A percentile compares a stretch with the other conserved stretches of the same genome.
These are phyloP conservation scores for Bassia scoparia DNA, from an alignment of 148 eudicot genomes.

Conservation along the genomic window DNA sequence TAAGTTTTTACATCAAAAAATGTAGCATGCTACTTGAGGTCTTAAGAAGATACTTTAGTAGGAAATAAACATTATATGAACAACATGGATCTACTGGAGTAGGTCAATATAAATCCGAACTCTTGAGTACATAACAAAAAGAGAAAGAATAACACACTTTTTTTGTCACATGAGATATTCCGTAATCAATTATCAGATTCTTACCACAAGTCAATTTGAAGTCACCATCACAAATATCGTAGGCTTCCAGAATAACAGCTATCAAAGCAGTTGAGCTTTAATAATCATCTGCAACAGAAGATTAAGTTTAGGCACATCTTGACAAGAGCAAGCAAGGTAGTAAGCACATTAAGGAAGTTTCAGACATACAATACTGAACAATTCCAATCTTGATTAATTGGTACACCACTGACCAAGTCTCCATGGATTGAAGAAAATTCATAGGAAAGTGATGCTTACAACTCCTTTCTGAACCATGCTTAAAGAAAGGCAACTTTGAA, in stretches of 20 bases:
- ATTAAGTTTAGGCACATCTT: slow-evolving; percentile 12
- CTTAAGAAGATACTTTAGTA: background rate
- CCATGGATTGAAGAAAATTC: slow-evolving; percentile 86
- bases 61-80: background rate
- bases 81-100: background rate
- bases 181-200: background rate
- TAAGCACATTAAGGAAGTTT: slow-evolving; percentile 16
- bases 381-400: slow-evolving; percentile 93
- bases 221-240: slow-evolving; percentile 91
- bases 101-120: background rate
- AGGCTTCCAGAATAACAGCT: slow-evolving; percentile 90
- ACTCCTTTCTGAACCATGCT: slow-evolving; percentile 72
- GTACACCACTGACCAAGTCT: slow-evolving; percentile 77
- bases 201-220: slow-evolving; percentile 89
- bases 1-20: background rate
- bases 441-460: slow-evolving; percentile 86
- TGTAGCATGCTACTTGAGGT: background rate
- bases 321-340: slow-evolving; percentile 15
- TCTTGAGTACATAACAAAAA: background rate
- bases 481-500: slow-evolving; percentile 63
- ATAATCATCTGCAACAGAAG: slow-evolving; percentile 78
- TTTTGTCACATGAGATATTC: background rate
- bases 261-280: slow-evolving; percentile 81
- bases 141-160: background rate
- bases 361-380: slow-evolving; percentile 93